phyloP scores from a whole-genome alignment of 495 filamentous ascomycete genomes.

The Bryoglossum gracile region DNA sequence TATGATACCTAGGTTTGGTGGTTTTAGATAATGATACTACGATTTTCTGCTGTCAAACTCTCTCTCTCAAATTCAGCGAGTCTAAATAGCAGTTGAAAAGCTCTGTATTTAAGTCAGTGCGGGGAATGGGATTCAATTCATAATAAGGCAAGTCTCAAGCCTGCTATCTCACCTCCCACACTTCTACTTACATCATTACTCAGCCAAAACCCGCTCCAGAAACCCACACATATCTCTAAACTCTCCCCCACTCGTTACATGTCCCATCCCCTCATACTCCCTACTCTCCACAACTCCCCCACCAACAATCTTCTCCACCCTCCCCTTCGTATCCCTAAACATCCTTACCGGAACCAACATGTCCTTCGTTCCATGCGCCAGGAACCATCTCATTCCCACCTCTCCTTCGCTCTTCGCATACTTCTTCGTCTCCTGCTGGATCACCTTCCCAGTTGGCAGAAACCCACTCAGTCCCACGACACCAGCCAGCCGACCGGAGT shows the following conservation, averaged over 20 bases:
- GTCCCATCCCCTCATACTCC: conserved; percentile 19
- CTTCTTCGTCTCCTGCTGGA: neutral
- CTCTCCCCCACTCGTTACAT: conserved; percentile 14
- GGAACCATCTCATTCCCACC: conserved; percentile 11
- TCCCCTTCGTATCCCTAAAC: conserved; percentile 15
- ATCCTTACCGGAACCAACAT: conserved; percentile 22
- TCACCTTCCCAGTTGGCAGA: conserved; percentile 24
- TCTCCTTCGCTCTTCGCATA: conserved; percentile 5
- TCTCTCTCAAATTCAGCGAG: too few relatives aligned
- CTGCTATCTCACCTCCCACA: too few relatives aligned
- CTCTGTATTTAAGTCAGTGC: too few relatives aligned
- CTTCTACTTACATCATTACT: too few relatives aligned
- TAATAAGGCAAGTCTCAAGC: too few relatives aligned
- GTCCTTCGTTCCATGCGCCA: conserved; percentile 23
- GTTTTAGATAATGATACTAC: too few relatives aligned
- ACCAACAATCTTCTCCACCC: conserved; percentile 12
- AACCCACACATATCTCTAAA: conserved; percentile 21
- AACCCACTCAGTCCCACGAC: conserved; percentile 35
- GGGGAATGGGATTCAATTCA: too few relatives aligned
- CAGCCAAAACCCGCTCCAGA: conserved; percentile 16
- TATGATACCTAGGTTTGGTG: too few relatives aligned
- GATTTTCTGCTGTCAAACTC: too few relatives aligned
- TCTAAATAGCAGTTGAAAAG: too few relatives aligned
- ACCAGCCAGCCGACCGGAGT: conserved; percentile 29
- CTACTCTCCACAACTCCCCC: conserved; percentile 9